These are phyloP conservation scores for Penicillium paxilli DNA, from an alignment of 495 filamentous ascomycete genomes.

Conservation along the genomic window DNA sequence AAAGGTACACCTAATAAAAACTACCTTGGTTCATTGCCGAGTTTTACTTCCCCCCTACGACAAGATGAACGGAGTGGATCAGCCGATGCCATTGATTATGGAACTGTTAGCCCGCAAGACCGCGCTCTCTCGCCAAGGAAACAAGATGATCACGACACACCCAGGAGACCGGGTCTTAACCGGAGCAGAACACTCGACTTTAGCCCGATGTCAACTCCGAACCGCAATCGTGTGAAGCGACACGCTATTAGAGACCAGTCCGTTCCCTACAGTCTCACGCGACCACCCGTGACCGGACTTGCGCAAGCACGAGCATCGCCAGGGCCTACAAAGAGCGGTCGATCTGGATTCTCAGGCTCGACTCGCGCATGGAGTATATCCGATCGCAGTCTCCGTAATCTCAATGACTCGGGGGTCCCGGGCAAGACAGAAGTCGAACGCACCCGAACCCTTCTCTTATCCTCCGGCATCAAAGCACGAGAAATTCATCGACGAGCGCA, in stretches of 20 bases:
- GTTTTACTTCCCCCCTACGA: slow-evolving; percentile 47
- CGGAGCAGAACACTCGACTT: slow-evolving; percentile 29
- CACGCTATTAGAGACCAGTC: slow-evolving; percentile 32
- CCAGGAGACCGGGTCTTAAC: slow-evolving; percentile 9
- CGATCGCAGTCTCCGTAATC: slow-evolving; percentile 49
- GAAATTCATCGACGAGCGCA: slow-evolving; percentile 70
- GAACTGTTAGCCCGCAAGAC: slow-evolving; percentile 12
- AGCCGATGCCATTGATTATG: slow-evolving; percentile 16
- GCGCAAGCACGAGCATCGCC: slow-evolving; percentile 42
- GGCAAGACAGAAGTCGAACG: slow-evolving; percentile 70
- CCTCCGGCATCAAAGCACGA: slow-evolving; percentile 80
- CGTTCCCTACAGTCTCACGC: slow-evolving; percentile 34
- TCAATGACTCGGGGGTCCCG: slow-evolving; percentile 33
- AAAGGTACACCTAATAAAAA: slow-evolving; percentile 29
- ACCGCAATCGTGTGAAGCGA: slow-evolving; percentile 23
- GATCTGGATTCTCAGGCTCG: slow-evolving; percentile 24
- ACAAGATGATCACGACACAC: slow-evolving; percentile 9
- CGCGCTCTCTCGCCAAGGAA: slow-evolving; percentile 5
- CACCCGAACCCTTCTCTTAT: slow-evolving; percentile 70
- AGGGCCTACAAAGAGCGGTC: slow-evolving; percentile 20
- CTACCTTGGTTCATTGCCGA: slow-evolving; percentile 45
- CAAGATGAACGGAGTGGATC: slow-evolving; percentile 33
- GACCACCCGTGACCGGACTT: slow-evolving; percentile 48
- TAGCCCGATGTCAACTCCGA: slow-evolving; percentile 25
- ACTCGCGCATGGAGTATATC: slow-evolving; percentile 68